Evolutionary conservation across 2,329 filamentous ascomycete genomes (phyloP), one percentile per base, ranked within the genome.

Genomic region (Parastagonospora avenae): DNA sequence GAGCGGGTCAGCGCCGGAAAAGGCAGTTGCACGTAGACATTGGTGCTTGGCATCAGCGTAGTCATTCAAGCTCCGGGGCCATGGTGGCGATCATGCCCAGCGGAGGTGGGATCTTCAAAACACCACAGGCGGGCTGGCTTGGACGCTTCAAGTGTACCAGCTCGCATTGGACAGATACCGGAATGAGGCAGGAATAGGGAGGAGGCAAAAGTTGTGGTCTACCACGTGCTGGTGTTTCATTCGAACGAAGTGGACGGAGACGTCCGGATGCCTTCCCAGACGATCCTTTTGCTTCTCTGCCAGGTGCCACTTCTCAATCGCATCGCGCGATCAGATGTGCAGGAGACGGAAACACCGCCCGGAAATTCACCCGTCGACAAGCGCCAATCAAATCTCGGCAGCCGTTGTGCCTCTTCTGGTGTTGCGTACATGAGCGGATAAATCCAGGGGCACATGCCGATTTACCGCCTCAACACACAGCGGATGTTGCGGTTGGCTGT

Each of bases 21-120:
- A 42, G 30, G 45, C 45, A 45, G 44, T 43, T 48, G 39, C 29
- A 38, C 36, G 27, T 33, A 8, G 27, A 15, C 8, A 24, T 39
- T 33, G 38, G 46, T 41, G 50, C 50, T 52, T 52, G 50, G 50
- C 40, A 24, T 9, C 33, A 10, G 7, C 41, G 30, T 29, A 14
- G 35, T 40, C 40, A 19, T 19, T 8, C 37, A 42, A 40, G 35
- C n/a, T 30, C 40, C 38, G 39, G 43, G 36, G 33, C 15, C 19
- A 24, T 24, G 19, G 19, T 24, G 19, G 19, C 19, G 47, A 44
- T 14, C 12, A 27, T 44, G 33, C 39, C 38, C 2, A 24, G 38
- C 14, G 40, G 27, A 36, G 44, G 6, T 19, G 27, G 3, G 50
- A 52, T 52, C 45, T 24, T 37, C 50, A 14, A 31, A 43, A 46